A percentile compares a stretch with the other conserved stretches of the same genome.
These are phyloP conservation scores for Pythium utonaiense DNA, from an alignment of 352 stramenopile genomes.

Conservation along the genomic window DNA sequence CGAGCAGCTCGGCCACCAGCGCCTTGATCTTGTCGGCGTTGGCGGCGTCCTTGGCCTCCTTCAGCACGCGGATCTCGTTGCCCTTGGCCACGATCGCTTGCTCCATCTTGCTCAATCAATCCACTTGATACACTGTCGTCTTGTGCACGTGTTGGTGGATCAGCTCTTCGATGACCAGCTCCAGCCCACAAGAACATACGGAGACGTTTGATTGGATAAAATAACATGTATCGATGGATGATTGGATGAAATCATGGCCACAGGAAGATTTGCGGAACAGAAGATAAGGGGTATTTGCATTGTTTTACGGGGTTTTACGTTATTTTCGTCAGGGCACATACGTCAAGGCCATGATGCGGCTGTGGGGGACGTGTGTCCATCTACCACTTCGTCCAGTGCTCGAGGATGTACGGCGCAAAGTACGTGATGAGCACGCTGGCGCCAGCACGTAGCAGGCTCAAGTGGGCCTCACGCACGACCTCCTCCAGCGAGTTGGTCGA, in stretches of 20 bases:
- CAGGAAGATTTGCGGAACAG: not conserved
- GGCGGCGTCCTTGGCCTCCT: constrained; percentile 58
- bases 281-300: constrained; percentile 7
- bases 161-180: constrained; percentile 3
- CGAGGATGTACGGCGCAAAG: constrained; percentile 90
- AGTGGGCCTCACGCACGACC: constrained; percentile 81
- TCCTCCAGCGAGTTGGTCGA: constrained; percentile 77
- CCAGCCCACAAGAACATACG: constrained; percentile 9
- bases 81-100: constrained; percentile 28
- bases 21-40: constrained; percentile 29
- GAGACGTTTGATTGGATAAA: constrained; percentile 12
- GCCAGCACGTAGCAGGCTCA: constrained; percentile 35
- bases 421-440: constrained; percentile 98
- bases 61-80: constrained; percentile 77
- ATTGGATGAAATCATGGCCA: constrained; percentile 14
- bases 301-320: constrained; percentile 6
- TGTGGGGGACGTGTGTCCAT: no score
- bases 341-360: no score
- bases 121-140: constrained; percentile 6
- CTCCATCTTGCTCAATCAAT: constrained; percentile 21
- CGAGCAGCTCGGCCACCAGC: constrained; percentile 46
- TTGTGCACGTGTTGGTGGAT: not conserved
- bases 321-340: no score
- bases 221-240: not conserved
- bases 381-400: constrained; percentile 77